A percentile compares a stretch with the other conserved stretches of the same genome.
phyloP scores from a whole-genome alignment of 768 basidiomycete species.

The Clavaria fumosa region DNA sequence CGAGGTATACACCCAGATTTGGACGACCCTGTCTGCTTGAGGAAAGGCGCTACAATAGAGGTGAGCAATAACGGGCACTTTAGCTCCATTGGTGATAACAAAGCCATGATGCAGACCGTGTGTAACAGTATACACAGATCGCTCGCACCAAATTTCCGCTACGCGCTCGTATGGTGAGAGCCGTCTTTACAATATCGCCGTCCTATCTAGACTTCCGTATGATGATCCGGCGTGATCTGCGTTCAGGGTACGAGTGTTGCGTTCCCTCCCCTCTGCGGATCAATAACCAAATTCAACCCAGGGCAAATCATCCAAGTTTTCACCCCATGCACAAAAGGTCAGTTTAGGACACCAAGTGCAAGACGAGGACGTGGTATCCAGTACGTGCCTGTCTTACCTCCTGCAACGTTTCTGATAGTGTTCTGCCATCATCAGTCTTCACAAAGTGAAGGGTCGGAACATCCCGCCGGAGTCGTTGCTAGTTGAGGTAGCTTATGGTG shows the following conservation, averaged over 20 bases:
- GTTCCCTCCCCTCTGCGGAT: not conserved
- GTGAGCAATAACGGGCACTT: too few species aligned
- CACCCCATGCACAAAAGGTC: conserved; percentile 89
- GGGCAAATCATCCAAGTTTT: conserved; percentile 92
- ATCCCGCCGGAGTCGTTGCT: too few species aligned
- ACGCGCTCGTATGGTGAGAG: conserved; percentile 81
- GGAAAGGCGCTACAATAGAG: conserved; percentile 89
- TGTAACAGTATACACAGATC: conserved; percentile 90
- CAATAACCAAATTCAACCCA: conserved; percentile 15
- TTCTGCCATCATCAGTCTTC: conserved; percentile 14
- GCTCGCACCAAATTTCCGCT: conserved; percentile 81
- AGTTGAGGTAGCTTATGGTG: too few species aligned
- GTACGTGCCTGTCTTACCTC: conserved; percentile 29
- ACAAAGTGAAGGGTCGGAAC: conserved; percentile 17
- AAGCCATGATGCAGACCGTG: conserved; percentile 23
- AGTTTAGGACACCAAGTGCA: conserved; percentile 70
- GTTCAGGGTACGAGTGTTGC: conserved; percentile 6
- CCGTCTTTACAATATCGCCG: conserved; percentile 1
- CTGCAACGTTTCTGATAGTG: not conserved
- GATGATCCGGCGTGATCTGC: not conserved
- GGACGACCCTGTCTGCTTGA: conserved; percentile 76
- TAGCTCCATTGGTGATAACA: too few species aligned
- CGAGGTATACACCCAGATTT: conserved; percentile 90
- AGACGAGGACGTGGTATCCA: conserved; percentile 82
- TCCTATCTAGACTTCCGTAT: not conserved